phyloP scores from a whole-genome alignment of 108 stramenopile species.

The Skeletonema potamos region DNA sequence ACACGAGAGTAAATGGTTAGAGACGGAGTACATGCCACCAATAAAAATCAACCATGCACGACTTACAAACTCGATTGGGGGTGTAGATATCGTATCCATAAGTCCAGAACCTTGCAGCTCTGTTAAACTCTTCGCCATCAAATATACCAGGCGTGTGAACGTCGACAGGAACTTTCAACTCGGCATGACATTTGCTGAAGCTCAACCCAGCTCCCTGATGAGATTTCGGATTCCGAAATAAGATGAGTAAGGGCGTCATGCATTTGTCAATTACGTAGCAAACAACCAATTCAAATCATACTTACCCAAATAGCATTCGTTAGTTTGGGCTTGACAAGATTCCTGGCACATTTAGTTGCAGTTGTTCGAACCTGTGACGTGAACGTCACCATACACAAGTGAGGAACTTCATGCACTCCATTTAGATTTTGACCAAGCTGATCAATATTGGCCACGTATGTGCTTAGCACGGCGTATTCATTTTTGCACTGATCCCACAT shows the following conservation, averaged over 20 bases:
- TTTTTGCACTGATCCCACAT: conserved; percentile 82
- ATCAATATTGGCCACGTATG: conserved; percentile 79
- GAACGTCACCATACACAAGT: conserved; percentile 76
- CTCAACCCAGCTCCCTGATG: conserved; percentile 78
- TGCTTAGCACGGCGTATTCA: conserved; percentile 87
- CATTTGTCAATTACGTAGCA: too few relatives aligned
- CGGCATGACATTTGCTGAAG: conserved; percentile 86
- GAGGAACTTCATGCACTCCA: conserved; percentile 64
- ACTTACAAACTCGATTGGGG: conserved; percentile 57
- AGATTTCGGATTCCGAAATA: too few relatives aligned
- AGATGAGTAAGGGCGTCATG: too few relatives aligned
- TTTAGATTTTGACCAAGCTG: conserved; percentile 55
- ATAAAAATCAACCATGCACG: background rate
- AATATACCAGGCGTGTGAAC: conserved; percentile 84
- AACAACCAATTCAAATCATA: too few relatives aligned
- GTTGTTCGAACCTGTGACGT: conserved; percentile 67
- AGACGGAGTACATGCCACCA: background rate
- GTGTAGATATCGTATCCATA: conserved; percentile 93
- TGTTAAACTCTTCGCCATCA: conserved; percentile 91
- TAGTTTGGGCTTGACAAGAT: conserved; percentile 68
- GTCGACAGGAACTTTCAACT: conserved; percentile 87
- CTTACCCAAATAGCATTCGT: conserved; percentile 70
- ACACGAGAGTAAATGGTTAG: background rate
- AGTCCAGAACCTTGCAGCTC: conserved; percentile 85
- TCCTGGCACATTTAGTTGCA: conserved; percentile 65